Evolutionary conservation across 106 monocot species (phyloP).

Genomic region (Phalaenopsis equestris): DNA sequence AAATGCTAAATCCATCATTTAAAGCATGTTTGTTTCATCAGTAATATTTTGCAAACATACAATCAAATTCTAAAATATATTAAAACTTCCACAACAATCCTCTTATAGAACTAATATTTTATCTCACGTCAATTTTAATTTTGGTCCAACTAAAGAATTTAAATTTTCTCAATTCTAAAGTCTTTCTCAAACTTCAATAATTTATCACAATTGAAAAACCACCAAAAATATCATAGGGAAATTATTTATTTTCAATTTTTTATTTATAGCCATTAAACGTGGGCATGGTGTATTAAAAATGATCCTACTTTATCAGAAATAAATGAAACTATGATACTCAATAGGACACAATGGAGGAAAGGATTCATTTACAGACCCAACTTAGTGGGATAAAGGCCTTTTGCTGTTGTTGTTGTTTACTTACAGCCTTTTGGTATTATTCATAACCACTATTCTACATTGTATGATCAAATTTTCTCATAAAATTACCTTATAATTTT

Average conservation of each 20-base stretch:
- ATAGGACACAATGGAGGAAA: too few species aligned
- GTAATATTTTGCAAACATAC: not conserved
- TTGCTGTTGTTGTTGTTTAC: too few species aligned
- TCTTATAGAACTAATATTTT: not conserved
- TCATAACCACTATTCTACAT: too few species aligned
- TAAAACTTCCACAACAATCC: not conserved
- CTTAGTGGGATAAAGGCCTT: too few species aligned
- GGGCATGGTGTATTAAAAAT: too few species aligned
- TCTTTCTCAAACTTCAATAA: not conserved
- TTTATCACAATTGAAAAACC: not conserved
- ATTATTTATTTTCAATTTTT: not conserved
- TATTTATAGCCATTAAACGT: too few species aligned
- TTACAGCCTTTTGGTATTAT: too few species aligned
- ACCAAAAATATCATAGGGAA: not conserved
- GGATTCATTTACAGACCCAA: too few species aligned
- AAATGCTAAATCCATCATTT: not conserved
- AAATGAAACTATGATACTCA: too few species aligned
- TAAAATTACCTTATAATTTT: too few species aligned
- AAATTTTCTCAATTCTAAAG: not conserved
- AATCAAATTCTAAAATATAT: not conserved
- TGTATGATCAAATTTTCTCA: too few species aligned
- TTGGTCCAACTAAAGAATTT: not conserved
- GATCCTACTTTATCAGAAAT: too few species aligned
- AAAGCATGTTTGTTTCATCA: not conserved
- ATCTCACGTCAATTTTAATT: not conserved